These are phyloP conservation scores for Umbelopsis sp. DNA, from an alignment of 371 early-diverging fungal species.

Conservation along the genomic window DNA sequence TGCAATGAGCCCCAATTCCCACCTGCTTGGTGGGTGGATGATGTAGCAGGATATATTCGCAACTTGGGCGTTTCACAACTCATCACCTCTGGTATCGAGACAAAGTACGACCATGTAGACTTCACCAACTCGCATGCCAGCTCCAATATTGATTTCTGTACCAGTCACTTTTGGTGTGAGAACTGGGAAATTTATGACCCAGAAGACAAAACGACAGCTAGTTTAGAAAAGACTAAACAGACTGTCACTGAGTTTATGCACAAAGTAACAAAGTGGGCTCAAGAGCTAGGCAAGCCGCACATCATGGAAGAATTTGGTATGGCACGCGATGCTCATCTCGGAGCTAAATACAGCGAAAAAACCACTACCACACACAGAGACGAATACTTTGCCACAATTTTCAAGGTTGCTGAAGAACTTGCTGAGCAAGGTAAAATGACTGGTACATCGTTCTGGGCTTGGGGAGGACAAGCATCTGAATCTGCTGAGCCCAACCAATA, in stretches of 20 bases:
- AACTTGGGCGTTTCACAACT: constrained; percentile 35
- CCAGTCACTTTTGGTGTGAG: constrained; percentile 41
- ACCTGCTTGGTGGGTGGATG: constrained; percentile 31
- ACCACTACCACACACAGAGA: constrained; percentile 30
- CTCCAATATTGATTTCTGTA: constrained; percentile 35
- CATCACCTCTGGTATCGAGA: constrained; percentile 40
- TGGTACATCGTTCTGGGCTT: constrained; percentile 19
- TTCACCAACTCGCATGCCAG: constrained; percentile 30
- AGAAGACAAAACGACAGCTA: constrained; percentile 21
- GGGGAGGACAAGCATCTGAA: constrained; percentile 9
- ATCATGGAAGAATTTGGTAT: constrained; percentile 43
- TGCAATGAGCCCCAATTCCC: constrained; percentile 32
- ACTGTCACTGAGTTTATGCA: constrained; percentile 25
- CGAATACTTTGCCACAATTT: constrained; percentile 31
- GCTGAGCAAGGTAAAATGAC: constrained; percentile 17
- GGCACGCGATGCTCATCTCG: constrained; percentile 29
- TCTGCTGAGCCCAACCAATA: background rate
- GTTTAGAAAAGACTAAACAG: constrained; percentile 25
- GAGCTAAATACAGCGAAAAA: constrained; percentile 25
- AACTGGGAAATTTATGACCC: constrained; percentile 36
- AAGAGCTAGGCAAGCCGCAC: constrained; percentile 34
- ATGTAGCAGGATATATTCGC: constrained; percentile 34
- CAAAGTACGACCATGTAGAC: constrained; percentile 29
- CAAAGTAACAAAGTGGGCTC: constrained; percentile 33
- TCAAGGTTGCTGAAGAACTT: constrained; percentile 25